Evolutionary conservation across 2,329 filamentous ascomycete species (phyloP), one percentile per base, ranked within the genome.

Genomic region (Fusarium sarcochroum): DNA sequence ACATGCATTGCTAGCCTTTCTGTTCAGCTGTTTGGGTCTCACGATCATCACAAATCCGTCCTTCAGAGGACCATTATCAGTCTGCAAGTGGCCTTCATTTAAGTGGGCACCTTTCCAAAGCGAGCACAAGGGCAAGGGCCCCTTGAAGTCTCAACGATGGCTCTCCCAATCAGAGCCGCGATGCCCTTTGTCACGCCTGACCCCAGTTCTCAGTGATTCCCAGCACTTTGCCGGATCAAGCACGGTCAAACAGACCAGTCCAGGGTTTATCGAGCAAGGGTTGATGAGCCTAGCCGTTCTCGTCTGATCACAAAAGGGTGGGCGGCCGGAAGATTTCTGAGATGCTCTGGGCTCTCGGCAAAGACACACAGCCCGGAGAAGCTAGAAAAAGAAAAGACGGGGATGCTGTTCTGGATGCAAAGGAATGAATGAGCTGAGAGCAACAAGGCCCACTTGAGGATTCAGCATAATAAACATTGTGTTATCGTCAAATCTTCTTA

Each of bases 141-240:
- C 63, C 58, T 46, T 63, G 63, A 64, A 59, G 44, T 27, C 48
- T 47, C 48, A 25, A 58, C 49, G 40, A 56, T 38, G 20, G 20
- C 35, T 59, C 54, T 63, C 53, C 71, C 71, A 73, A 73, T 73
- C 63, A 73, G 50, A 57, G 45, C 51, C 38, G 17, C 44, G 38
- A 54, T 42, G 41, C 34, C 57, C 61, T 53, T 52, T 49, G 48
- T 58, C 58, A 59, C 42, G 55, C 32, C 34, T 38, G 47, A 32
- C 54, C 54, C 54, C 51, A 60, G 64, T 45, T 60, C 41, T 46
- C 49, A 63, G 56, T 42, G 51, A 53, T 62, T 51, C 52, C 37
- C 66, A 68, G 58, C 61, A 69, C 38, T 55, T 71, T 69, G 23
- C 69, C 69, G 42, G 42, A 66, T 71, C 34, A 54, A 67, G 65